Percentiles rank a stretch among this genome's conserved stretches.
These are phyloP conservation scores for Candida dendrica DNA, from an alignment of 805 yeast species.

Conservation along the genomic window DNA sequence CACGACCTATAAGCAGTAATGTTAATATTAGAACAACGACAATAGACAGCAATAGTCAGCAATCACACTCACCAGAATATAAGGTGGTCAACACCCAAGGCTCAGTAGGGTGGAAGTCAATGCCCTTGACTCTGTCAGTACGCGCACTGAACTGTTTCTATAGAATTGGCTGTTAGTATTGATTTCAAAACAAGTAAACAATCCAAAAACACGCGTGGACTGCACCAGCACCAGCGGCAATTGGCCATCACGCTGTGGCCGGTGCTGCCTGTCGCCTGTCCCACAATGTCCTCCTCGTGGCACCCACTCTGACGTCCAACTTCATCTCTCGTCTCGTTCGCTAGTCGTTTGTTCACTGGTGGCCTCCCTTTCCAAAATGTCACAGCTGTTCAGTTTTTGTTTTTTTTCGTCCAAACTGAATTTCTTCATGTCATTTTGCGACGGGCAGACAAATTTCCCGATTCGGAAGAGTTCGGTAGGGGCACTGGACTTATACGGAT, in stretches of 20 bases:
- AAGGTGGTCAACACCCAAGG: conserved; percentile 95
- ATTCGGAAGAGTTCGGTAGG: background rate
- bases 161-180: conserved; percentile 1
- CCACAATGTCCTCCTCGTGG: no score
- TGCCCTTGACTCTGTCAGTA: conserved; percentile 94
- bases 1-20: conserved; percentile 25
- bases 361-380: background rate
- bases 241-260: no score
- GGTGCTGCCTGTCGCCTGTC: no score
- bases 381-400: background rate
- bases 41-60: no score
- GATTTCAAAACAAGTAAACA: background rate
- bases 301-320: conserved; percentile 20
- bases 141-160: conserved; percentile 82
- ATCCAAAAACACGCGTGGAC: no score
- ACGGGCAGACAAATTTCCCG: background rate
- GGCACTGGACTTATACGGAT: background rate
- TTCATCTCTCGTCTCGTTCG: conserved; percentile 9
- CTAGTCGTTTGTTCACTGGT: no score
- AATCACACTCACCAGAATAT: conserved; percentile 73
- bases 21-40: no score
- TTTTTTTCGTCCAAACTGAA: background rate
- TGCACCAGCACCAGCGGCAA: no score
- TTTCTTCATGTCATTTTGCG: background rate
- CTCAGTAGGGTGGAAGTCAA: conserved; percentile 96